A percentile compares a stretch with the other conserved stretches of the same genome.
phyloP scores from a whole-genome alignment of 305 asterid genomes.

The Rubia balearica region DNA sequence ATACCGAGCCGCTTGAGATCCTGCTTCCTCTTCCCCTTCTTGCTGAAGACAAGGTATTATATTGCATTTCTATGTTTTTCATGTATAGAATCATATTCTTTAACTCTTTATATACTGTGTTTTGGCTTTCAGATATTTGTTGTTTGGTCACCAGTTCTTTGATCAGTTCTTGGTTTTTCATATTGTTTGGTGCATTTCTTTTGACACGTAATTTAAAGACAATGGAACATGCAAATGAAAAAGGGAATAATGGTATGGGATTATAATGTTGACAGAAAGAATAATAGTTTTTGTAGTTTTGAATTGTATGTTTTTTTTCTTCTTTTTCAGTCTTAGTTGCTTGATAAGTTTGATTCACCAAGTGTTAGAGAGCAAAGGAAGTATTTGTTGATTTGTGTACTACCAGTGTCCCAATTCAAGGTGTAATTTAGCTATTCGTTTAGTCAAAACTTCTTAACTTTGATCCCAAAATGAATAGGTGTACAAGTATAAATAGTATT shows the following conservation, averaged over 20 bases:
- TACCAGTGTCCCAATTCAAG: too few relatives aligned
- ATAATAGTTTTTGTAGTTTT: not conserved
- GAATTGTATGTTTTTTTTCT: not conserved
- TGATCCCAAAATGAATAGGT: too few relatives aligned
- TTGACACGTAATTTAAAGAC: not conserved
- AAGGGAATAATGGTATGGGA: not conserved
- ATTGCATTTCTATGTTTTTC: not conserved
- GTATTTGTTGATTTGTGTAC: not conserved
- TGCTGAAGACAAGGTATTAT: conserved; percentile 50
- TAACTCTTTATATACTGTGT: too few relatives aligned
- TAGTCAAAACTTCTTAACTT: too few relatives aligned
- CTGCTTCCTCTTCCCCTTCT: conserved; percentile 55
- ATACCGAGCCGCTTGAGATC: conserved; percentile 56
- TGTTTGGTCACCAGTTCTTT: not conserved
- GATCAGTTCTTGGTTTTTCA: not conserved
- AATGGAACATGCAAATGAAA: not conserved
- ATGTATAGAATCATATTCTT: not conserved
- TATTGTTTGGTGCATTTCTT: not conserved
- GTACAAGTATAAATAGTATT: too few relatives aligned
- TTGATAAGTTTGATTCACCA: not conserved
- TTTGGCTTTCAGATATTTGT: not conserved
- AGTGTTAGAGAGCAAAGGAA: not conserved
- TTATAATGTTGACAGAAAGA: not conserved
- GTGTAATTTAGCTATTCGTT: too few relatives aligned
- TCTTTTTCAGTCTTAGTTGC: not conserved